Evolutionary conservation across 164 flowering plant species (phyloP), one percentile per base, ranked within the genome.

Genomic region (Echeveria elegans): DNA sequence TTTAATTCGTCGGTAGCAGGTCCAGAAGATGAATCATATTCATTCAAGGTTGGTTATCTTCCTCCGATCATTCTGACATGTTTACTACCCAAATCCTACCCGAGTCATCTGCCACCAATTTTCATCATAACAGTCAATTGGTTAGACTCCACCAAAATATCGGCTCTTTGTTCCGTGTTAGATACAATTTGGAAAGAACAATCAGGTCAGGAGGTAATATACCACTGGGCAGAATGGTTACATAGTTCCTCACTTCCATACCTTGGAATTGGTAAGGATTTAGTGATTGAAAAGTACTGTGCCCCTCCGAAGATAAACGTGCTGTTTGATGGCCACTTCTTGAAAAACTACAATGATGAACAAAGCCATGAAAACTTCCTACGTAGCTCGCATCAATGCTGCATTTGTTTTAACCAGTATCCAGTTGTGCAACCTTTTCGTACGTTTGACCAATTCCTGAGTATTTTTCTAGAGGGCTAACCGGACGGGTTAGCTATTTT

Each of bases 181-280:
- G 98, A 93, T 76, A 74, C 85, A 5, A 75, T 87, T 37, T 90
- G 96, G 94, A 73, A 62, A 30, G 71, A 69, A 21, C 71, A 69
- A 69, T 50, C 64, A 69, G 66, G 83, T 24, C 86, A 83, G 58
- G 88, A 85, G 65, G 80, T 85, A 65, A 61, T 90, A 70, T 93
- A 88, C 77, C 83, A 77, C 48, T 93, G 98, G 96, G 87, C 76
- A 61, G 92, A 93, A 66, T 90, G 98, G 94, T 74, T 93, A 65
- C 86, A 83, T 0, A 60, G 67, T 70, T 88, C 83, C 59, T 80
- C 92, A 11, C 85, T 93, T 76, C 64, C 86, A 63, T 68, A 73
- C 75, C 77, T 85, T 63, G 86, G 85, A 28, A 73, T 82, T 73
- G 80, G 71, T 70, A 65, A 71, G 34, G 83, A 77, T 68, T 63